Percentiles rank a stretch among this genome's conserved stretches.
Evolutionary conservation across 805 yeast species (phyloP).

Genomic region (Kodamaea leandrae): DNA sequence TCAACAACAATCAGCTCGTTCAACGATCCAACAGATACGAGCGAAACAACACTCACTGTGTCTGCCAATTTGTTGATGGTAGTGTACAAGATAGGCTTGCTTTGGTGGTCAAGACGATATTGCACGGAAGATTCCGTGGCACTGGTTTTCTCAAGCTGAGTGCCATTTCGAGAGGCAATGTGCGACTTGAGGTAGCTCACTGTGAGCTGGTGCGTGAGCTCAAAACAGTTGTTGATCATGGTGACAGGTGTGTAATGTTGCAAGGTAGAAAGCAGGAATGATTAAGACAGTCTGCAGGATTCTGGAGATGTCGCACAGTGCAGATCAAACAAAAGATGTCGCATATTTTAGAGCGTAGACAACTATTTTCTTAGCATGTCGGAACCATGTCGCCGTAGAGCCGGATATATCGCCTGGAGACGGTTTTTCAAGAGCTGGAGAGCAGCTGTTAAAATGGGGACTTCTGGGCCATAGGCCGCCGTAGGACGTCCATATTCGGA

Average conservation of each 20-base stretch:
- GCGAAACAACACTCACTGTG: conserved; percentile 11
- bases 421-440: no score
- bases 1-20: conserved; percentile 22
- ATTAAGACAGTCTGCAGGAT: neutral
- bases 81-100: conserved; percentile 9
- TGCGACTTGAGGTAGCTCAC: conserved; percentile 18
- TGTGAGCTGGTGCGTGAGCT: conserved; percentile 22
- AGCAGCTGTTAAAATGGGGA: no score
- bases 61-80: conserved; percentile 12
- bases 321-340: no score
- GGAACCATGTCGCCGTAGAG: no score
- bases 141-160: conserved; percentile 9
- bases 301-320: no score
- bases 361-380: no score
- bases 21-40: conserved; percentile 13
- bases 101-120: conserved; percentile 12
- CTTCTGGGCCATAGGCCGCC: no score
- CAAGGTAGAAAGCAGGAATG: neutral
- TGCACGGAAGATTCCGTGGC: conserved; percentile 13
- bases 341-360: no score
- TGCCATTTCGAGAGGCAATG: conserved; percentile 10
- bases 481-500: no score
- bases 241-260: neutral
- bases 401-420: no score
- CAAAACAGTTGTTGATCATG: conserved; percentile 17